Evolutionary conservation across 1,139 yeast genomes (phyloP).

Genomic region (Arxiozyma slooffiae): DNA sequence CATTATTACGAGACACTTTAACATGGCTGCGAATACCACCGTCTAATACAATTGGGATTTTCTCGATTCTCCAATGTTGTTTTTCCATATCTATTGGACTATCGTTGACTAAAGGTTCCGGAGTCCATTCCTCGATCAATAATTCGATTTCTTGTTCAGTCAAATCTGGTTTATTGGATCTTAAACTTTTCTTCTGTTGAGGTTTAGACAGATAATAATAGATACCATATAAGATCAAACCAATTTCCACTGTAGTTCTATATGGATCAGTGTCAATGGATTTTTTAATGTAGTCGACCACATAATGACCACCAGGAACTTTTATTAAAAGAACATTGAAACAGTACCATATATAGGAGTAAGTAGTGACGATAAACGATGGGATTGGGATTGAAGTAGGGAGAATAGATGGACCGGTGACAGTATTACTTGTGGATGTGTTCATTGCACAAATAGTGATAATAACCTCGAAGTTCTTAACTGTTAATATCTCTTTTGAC

Average conservation of each 20-base stretch:
- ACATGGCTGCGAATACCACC: slow-evolving; percentile 44
- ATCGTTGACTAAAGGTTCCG: slow-evolving; percentile 60
- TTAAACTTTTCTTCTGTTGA: slow-evolving; percentile 71
- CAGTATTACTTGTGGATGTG: neutral
- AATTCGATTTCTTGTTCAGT: slow-evolving; percentile 67
- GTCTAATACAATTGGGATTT: slow-evolving; percentile 56
- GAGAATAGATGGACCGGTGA: slow-evolving; percentile 3
- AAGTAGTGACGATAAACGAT: slow-evolving; percentile 15
- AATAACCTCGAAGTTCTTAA: neutral
- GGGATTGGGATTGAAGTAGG: slow-evolving; percentile 27
- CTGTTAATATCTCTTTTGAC: neutral
- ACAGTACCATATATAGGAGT: slow-evolving; percentile 22
- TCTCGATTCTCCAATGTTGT: slow-evolving; percentile 45
- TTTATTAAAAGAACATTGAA: slow-evolving; percentile 6
- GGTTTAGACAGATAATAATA: slow-evolving; percentile 63
- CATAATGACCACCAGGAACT: slow-evolving; percentile 69
- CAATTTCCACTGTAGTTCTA: slow-evolving; percentile 72
- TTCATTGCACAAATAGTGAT: neutral
- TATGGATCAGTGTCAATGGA: slow-evolving; percentile 92
- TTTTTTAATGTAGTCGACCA: slow-evolving; percentile 70
- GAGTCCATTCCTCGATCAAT: slow-evolving; percentile 82
- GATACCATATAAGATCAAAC: slow-evolving; percentile 73
- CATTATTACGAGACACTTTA: slow-evolving; percentile 27
- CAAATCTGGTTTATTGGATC: slow-evolving; percentile 59
- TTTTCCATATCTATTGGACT: slow-evolving; percentile 1